Conservation (phyloP, 352 stramenopile genomes). For the Phytophthora niederhauseri region DNA sequence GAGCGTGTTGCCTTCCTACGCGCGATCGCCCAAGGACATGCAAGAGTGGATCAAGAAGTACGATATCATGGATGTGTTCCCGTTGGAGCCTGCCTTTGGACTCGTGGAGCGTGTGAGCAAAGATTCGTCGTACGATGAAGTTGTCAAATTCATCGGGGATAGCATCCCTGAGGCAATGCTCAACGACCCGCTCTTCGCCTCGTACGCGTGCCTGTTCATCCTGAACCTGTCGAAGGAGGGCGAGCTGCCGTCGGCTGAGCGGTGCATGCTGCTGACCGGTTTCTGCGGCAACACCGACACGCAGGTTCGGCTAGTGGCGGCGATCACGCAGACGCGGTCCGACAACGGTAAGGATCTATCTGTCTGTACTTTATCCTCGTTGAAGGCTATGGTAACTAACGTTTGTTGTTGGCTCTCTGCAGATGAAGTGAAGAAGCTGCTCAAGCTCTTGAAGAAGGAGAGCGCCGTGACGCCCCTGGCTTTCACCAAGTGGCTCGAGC, state of each 20-base stretch:
- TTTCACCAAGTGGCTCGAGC: conserved; percentile 74
- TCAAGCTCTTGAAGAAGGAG: conserved; percentile 77
- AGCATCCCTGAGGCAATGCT: conserved; percentile 56
- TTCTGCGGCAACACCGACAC: conserved; percentile 71
- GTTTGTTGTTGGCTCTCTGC: conserved; percentile 14
- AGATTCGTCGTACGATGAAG: conserved; percentile 48
- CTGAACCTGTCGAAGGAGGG: conserved; percentile 55
- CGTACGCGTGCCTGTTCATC: conserved; percentile 74
- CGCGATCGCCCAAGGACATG: conserved; percentile 56
- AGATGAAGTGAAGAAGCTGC: conserved; percentile 72
- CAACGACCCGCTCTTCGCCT: conserved; percentile 64
- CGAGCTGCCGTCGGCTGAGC: conserved; percentile 61
- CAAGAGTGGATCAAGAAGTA: conserved; percentile 77
- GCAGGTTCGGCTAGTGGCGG: conserved; percentile 62
- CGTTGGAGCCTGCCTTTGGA: conserved; percentile 59
- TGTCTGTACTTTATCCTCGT: background rate
- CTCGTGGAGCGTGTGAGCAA: conserved; percentile 57
- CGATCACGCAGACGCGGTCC: conserved; percentile 70
- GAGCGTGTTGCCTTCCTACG: conserved; percentile 60
- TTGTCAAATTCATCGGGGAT: conserved; percentile 63
- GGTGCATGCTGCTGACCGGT: conserved; percentile 73
- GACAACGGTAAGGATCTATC: conserved; percentile 49
- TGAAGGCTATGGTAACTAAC: conserved; percentile 11
- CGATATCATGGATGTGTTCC: conserved; percentile 57
- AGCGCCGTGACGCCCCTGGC: conserved; percentile 50